phyloP scores from a whole-genome alignment of 2,329 filamentous ascomycete genomes.

The Spiromastix sp. region DNA sequence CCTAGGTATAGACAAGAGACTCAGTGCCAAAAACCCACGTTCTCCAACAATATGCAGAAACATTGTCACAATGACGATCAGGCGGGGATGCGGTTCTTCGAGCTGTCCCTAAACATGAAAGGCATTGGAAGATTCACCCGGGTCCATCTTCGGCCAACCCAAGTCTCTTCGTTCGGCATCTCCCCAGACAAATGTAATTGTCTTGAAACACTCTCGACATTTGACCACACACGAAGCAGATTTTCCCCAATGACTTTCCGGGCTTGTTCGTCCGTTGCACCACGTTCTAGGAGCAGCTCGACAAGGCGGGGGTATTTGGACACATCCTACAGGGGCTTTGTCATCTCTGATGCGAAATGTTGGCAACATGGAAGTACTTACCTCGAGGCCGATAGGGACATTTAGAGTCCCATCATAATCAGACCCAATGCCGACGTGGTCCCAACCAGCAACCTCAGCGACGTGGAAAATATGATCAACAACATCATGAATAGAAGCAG shows the following conservation, averaged over 20 bases:
- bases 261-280: conserved; percentile 29
- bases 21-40: no score
- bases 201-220: conserved; percentile 13
- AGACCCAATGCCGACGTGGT: conserved; percentile 25
- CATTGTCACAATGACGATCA: no score
- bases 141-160: conserved; percentile 9
- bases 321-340: conserved; percentile 11
- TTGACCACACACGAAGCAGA: conserved; percentile 20
- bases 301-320: conserved; percentile 15
- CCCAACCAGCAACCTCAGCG: conserved; percentile 20
- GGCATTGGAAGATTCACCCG: conserved; percentile 1
- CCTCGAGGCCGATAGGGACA: conserved; percentile 17
- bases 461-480: conserved; percentile 29
- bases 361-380: conserved; percentile 3
- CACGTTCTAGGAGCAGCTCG: conserved; percentile 21
- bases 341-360: background rate
- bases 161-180: conserved; percentile 14
- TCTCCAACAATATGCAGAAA: no score
- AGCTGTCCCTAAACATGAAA: conserved; percentile 1
- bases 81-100: conserved; percentile 1
- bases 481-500: conserved; percentile 24
- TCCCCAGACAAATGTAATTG: conserved; percentile 10
- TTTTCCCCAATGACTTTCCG: conserved; percentile 29
- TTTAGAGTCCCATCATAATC: conserved; percentile 24
- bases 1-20: no score